These are phyloP conservation scores for Cladosporium phlei DNA, from an alignment of 2,329 filamentous ascomycete species.

Conservation along the genomic window DNA sequence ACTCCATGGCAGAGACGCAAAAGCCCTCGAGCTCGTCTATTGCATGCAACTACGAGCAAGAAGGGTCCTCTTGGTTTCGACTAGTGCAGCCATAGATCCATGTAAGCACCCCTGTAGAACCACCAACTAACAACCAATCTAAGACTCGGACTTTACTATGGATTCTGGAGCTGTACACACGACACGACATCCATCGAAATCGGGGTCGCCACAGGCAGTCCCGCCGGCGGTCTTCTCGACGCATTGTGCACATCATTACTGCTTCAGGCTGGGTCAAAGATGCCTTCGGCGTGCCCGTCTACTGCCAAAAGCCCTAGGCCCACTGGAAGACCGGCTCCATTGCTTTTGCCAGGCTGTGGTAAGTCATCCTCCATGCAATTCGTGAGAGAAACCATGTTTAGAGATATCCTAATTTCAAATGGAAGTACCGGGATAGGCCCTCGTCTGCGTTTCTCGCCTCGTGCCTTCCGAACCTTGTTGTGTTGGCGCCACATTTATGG, in stretches of 20 bases:
- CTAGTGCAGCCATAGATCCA: slow-evolving; percentile 12
- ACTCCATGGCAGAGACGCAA: too few relatives aligned
- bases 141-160: background rate
- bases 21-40: slow-evolving; percentile 11
- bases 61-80: slow-evolving; percentile 4
- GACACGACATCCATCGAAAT: too few relatives aligned
- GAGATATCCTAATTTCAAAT: background rate
- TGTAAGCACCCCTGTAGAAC: slow-evolving; percentile 4
- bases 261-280: slow-evolving; percentile 3
- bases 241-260: slow-evolving; percentile 10
- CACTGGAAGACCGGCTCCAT: background rate
- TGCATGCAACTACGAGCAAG: slow-evolving; percentile 6
- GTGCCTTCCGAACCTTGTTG: slow-evolving; percentile 12
- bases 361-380: slow-evolving; percentile 3
- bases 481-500: slow-evolving; percentile 10
- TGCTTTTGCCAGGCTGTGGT: background rate
- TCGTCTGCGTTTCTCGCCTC: slow-evolving; percentile 11
- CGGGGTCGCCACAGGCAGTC: slow-evolving; percentile 10
- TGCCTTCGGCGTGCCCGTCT: slow-evolving; percentile 10
- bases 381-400: background rate
- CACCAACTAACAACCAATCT: slow-evolving; percentile 4
- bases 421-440: slow-evolving; percentile 2
- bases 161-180: slow-evolving; percentile 10
- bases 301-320: slow-evolving; percentile 7
- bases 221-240: slow-evolving; percentile 10